phyloP scores from a whole-genome alignment of 768 basidiomycete species.

The Austroboletus festivus region DNA sequence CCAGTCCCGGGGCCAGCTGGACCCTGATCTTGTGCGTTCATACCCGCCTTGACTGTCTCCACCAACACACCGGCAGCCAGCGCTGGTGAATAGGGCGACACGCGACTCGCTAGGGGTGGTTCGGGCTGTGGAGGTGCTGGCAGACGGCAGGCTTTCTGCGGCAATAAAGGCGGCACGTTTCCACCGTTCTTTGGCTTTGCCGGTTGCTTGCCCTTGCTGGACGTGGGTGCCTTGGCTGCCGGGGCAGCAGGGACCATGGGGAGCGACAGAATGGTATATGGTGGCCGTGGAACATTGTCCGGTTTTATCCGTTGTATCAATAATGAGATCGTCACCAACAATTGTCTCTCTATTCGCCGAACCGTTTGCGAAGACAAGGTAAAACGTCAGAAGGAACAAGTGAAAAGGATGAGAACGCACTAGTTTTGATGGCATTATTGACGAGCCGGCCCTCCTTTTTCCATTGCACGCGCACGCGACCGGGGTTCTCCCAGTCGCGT shows the following conservation, averaged over 20 bases:
- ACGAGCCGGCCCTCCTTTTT: conserved; percentile 72
- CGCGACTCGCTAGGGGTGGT: conserved; percentile 67
- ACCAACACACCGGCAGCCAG: conserved; percentile 75
- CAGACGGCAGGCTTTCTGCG: conserved; percentile 38
- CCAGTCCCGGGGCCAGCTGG: conserved; percentile 31
- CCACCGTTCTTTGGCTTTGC: conserved; percentile 45
- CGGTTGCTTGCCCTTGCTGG: conserved; percentile 49
- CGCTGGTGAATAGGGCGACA: conserved; percentile 79
- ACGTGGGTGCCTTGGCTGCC: conserved; percentile 30
- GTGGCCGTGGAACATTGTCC: conserved; percentile 63
- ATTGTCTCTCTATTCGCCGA: conserved; percentile 62
- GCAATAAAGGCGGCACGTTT: conserved; percentile 25
- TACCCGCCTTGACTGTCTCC: conserved; percentile 82
- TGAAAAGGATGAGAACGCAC: conserved; percentile 46
- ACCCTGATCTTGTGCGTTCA: conserved; percentile 62
- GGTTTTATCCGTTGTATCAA: conserved; percentile 74
- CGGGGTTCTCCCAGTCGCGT: conserved; percentile 97
- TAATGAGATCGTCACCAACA: conserved; percentile 69
- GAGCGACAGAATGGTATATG: conserved; percentile 44
- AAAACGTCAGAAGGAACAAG: not conserved
- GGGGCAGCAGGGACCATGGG: conserved; percentile 28
- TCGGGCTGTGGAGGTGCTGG: conserved; percentile 76
- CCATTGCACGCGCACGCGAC: conserved; percentile 90
- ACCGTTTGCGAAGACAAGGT: not conserved
- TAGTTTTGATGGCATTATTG: conserved; percentile 69